Base-by-base conservation (phyloP, 441 rosid species). In the Jatropha multifida region DNA sequence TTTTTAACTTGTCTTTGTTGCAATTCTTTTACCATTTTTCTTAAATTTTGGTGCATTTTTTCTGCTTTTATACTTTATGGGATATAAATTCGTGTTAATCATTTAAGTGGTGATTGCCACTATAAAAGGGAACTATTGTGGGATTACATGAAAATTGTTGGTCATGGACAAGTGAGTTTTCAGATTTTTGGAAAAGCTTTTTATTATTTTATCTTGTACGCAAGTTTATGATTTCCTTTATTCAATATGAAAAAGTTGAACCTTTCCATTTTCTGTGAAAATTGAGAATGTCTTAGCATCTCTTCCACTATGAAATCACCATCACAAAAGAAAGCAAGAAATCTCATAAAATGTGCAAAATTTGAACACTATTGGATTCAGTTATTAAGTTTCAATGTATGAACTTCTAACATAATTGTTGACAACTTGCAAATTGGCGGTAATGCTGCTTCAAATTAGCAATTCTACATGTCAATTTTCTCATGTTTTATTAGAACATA, bases 71-170 rank as follows among this genome's bases (percentile, higher is more conserved):
- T 32, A 1, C 10, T 48, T 27, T 55, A n/a, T 61, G 46, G 74
- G 62, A 0, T 81, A 73, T 80, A 95, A 98, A 93, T 95, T 74
- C 93, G 97, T 41, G 99, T 97, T 46, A 88, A 87, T 64, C 96
- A 93, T 84, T 81, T 93, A 65, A 95, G 12, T 68, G 98, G 98
- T 2, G 97, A 95, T 86, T 95, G 99, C 78, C 97, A 95, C 84
- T 95, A 76, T 86, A 92, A 95, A 81, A 86, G 98, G 54, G 99
- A 93, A 73, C 81, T 95, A 41, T 74, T 95, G 77, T 86, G 95
- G 13, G 97, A 98, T 80, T 80, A 69, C 78, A 42, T 90, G 84
- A 90, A 89, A 78, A 75, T 95, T 72, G 89, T 90, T 79, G 97
- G 97, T 70, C 98, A 90, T 48, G 98, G 90, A 82, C 97, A 93